Evolutionary conservation across 2,329 filamentous ascomycete genomes (phyloP).

Genomic region (Daldinia sp.): DNA sequence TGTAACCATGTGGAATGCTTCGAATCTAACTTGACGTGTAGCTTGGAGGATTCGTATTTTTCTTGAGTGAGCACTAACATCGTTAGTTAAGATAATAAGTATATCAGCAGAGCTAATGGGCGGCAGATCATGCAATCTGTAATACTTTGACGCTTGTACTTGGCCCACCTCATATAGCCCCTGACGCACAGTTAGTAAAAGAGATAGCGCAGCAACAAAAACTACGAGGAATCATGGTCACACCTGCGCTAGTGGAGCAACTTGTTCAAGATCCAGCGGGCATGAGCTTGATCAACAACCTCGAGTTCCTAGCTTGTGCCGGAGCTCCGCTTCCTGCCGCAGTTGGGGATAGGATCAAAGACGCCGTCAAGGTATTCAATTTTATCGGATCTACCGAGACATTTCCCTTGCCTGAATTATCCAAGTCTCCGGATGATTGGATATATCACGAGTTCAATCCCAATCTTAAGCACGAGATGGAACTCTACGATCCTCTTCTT

Average conservation of each 20-base stretch:
- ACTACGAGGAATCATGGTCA: conserved; percentile 23
- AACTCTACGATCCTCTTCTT: conserved; percentile 20
- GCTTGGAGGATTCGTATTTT: conserved; percentile 19
- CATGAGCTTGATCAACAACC: neutral
- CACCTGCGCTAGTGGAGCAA: conserved; percentile 28
- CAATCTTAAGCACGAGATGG: conserved; percentile 42
- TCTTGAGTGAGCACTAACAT: conserved; percentile 3
- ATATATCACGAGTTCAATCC: conserved; percentile 42
- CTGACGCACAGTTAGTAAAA: conserved; percentile 23
- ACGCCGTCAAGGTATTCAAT: conserved; percentile 22
- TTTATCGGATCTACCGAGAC: conserved; percentile 40
- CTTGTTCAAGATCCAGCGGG: conserved; percentile 23
- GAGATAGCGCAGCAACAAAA: conserved; percentile 21
- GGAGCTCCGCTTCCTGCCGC: neutral
- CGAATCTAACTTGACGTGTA: neutral
- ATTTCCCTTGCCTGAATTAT: conserved; percentile 33
- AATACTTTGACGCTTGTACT: conserved; percentile 21
- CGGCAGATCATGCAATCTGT: conserved; percentile 26
- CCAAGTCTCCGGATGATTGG: conserved; percentile 41
- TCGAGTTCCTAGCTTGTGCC: conserved; percentile 1
- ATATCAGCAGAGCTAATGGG: neutral
- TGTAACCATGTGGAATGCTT: no score
- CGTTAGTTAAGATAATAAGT: neutral
- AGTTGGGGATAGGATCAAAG: neutral
- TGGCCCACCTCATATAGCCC: conserved; percentile 28